Percentiles rank a stretch among this genome's conserved stretches.
phyloP scores from a whole-genome alignment of 306 rosid genomes.

The Mimosa pudica region DNA sequence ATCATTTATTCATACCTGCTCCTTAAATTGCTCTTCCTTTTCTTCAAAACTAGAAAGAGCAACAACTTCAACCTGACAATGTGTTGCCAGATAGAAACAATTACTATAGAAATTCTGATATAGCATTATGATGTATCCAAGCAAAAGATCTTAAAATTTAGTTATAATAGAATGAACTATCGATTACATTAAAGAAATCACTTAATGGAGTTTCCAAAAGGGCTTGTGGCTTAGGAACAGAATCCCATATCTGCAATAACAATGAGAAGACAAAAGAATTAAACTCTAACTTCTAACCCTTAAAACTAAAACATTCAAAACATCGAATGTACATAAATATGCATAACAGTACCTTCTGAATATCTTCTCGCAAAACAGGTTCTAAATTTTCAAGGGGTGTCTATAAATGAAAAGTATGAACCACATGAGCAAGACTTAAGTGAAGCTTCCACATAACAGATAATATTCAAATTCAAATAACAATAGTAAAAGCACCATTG shows the following conservation, averaged over 20 bases:
- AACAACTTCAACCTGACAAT: slow-evolving; percentile 89
- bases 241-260: slow-evolving; percentile 86
- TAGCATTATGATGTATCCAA: slow-evolving; percentile 5
- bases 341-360: slow-evolving; percentile 72
- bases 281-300: slow-evolving; percentile 21
- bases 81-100: slow-evolving; percentile 42
- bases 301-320: not conserved
- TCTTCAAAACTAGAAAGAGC: slow-evolving; percentile 98
- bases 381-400: slow-evolving; percentile 97
- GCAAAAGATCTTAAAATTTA: slow-evolving; percentile 30
- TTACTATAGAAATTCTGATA: slow-evolving; percentile 7
- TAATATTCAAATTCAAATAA: not conserved
- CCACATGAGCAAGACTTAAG: slow-evolving; percentile 32
- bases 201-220: slow-evolving; percentile 90
- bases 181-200: slow-evolving; percentile 86
- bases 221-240: slow-evolving; percentile 94
- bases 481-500: slow-evolving; percentile 6
- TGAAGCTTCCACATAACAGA: not conserved
- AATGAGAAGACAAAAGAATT: slow-evolving; percentile 17
- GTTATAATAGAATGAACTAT: slow-evolving; percentile 30
- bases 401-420: slow-evolving; percentile 48
- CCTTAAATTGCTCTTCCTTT: slow-evolving; percentile 92
- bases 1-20: slow-evolving; percentile 64
- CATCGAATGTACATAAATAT: slow-evolving; percentile 21
- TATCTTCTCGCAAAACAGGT: slow-evolving; percentile 96